A percentile compares a stretch with the other conserved stretches of the same genome.
These are phyloP conservation scores for Penicillium ucsense DNA, from an alignment of 495 filamentous ascomycete genomes.

Conservation along the genomic window DNA sequence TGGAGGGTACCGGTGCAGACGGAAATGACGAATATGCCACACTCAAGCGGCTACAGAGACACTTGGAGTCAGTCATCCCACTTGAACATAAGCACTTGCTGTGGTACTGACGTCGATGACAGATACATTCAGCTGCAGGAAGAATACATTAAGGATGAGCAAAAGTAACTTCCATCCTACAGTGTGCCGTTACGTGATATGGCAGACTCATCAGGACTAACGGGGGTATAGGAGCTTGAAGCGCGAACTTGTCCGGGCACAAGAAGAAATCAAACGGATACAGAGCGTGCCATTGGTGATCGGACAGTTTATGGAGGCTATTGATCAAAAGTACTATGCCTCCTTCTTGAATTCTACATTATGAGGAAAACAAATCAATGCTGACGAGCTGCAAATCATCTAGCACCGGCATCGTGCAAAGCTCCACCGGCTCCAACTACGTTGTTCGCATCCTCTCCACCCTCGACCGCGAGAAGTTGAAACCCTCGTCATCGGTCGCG, in stretches of 20 bases:
- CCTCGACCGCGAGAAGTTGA: constrained; percentile 93
- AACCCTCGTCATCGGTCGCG: constrained; percentile 94
- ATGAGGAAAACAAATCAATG: background rate
- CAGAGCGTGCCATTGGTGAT: constrained; percentile 97
- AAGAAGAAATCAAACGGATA: constrained; percentile 99
- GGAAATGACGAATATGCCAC: constrained; percentile 88
- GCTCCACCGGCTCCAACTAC: constrained; percentile 96
- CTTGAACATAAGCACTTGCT: background rate
- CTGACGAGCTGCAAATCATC: constrained; percentile 14
- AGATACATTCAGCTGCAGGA: constrained; percentile 97
- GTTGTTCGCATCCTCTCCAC: constrained; percentile 97
- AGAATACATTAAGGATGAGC: constrained; percentile 99
- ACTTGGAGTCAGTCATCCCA: constrained; percentile 63
- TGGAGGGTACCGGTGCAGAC: constrained; percentile 73
- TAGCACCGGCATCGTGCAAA: constrained; percentile 97
- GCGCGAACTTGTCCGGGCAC: constrained; percentile 89
- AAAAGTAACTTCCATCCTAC: constrained; percentile 48
- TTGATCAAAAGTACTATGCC: constrained; percentile 80
- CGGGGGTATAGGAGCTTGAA: constrained; percentile 67
- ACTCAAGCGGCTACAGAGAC: constrained; percentile 88
- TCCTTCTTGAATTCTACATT: too few relatives aligned
- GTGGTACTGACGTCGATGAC: constrained; percentile 20
- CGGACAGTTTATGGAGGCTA: constrained; percentile 99
- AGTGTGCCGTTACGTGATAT: background rate
- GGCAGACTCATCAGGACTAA: too few relatives aligned